Percentiles rank a stretch among this genome's conserved stretches.
These are phyloP conservation scores for Xerocomus brunneocitrinus DNA, from an alignment of 768 basidiomycete genomes.

Conservation along the genomic window DNA sequence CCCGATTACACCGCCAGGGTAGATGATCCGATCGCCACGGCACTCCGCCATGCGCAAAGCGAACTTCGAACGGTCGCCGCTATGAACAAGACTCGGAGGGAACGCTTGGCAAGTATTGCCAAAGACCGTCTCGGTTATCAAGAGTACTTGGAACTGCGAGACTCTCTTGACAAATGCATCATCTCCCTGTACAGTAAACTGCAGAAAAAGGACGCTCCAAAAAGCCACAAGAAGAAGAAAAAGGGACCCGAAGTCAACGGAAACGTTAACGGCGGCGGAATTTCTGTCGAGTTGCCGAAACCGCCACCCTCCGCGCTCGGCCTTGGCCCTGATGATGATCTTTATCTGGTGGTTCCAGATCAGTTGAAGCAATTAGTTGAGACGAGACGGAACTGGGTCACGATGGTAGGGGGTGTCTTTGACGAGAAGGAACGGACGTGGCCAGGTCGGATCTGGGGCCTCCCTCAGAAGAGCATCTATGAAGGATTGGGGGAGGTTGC, in stretches of 20 bases:
- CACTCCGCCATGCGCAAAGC: conserved; percentile 82
- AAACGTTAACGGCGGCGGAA: conserved; percentile 29
- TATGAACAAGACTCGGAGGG: conserved; percentile 80
- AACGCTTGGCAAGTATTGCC: conserved; percentile 67
- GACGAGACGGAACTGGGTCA: conserved; percentile 75
- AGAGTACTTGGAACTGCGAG: conserved; percentile 83
- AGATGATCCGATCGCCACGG: conserved; percentile 91
- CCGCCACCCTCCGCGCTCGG: conserved; percentile 72
- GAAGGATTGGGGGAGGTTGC: conserved; percentile 69
- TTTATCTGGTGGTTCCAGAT: conserved; percentile 57
- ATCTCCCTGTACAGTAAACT: conserved; percentile 68
- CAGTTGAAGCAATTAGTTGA: conserved; percentile 68
- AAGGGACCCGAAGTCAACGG: conserved; percentile 40
- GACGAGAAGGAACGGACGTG: conserved; percentile 61
- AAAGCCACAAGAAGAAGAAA: conserved; percentile 72
- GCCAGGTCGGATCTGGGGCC: conserved; percentile 73
- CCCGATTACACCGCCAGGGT: conserved; percentile 74
- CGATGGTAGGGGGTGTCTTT: conserved; percentile 69
- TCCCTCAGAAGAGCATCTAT: conserved; percentile 73
- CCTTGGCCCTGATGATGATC: conserved; percentile 63
- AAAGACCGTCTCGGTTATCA: conserved; percentile 86
- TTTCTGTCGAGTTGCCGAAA: conserved; percentile 38
- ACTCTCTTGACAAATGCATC: conserved; percentile 85
- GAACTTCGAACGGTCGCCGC: conserved; percentile 73
- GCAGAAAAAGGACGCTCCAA: conserved; percentile 76